These are phyloP conservation scores for Auriscalpium vulgare DNA, from an alignment of 768 basidiomycete species.

Conservation along the genomic window DNA sequence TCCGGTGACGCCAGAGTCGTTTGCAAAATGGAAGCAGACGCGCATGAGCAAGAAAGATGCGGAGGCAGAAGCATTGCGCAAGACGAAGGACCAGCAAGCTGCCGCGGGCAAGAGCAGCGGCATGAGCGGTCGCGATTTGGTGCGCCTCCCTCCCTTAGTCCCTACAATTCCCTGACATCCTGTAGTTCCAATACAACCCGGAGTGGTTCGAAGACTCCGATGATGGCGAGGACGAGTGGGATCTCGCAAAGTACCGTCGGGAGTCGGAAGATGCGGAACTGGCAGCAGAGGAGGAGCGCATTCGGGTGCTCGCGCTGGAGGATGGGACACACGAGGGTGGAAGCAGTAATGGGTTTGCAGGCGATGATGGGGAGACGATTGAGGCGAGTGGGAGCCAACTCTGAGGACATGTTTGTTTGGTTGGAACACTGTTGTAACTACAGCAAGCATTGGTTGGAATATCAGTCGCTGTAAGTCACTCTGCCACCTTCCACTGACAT, in stretches of 20 bases:
- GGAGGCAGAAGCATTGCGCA: slow-evolving; percentile 72
- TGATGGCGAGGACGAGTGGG: slow-evolving; percentile 43
- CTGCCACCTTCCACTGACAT: too few relatives aligned
- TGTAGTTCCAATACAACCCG: slow-evolving; percentile 89
- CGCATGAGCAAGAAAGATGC: slow-evolving; percentile 92
- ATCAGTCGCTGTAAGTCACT: too few relatives aligned
- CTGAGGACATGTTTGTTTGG: neutral
- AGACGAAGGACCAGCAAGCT: slow-evolving; percentile 73
- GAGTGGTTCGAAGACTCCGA: slow-evolving; percentile 86
- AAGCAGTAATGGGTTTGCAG: neutral
- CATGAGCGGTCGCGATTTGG: slow-evolving; percentile 94
- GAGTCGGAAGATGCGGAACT: slow-evolving; percentile 55
- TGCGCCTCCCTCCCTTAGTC: slow-evolving; percentile 28
- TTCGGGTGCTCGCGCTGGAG: slow-evolving; percentile 35
- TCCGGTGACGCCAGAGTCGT: slow-evolving; percentile 86
- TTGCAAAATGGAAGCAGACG: slow-evolving; percentile 93
- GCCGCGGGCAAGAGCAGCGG: slow-evolving; percentile 87
- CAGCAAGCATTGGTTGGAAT: too few relatives aligned
- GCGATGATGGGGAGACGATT: neutral
- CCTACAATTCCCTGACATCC: neutral
- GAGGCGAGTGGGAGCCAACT: neutral
- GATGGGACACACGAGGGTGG: slow-evolving; percentile 18
- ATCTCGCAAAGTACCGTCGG: slow-evolving; percentile 47
- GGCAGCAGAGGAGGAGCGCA: slow-evolving; percentile 43
- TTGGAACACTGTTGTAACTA: neutral